Percentiles rank a stretch among this genome's conserved stretches.
Conservation (phyloP, 768 basidiomycete species). For the Hericium coralloides region DNA sequence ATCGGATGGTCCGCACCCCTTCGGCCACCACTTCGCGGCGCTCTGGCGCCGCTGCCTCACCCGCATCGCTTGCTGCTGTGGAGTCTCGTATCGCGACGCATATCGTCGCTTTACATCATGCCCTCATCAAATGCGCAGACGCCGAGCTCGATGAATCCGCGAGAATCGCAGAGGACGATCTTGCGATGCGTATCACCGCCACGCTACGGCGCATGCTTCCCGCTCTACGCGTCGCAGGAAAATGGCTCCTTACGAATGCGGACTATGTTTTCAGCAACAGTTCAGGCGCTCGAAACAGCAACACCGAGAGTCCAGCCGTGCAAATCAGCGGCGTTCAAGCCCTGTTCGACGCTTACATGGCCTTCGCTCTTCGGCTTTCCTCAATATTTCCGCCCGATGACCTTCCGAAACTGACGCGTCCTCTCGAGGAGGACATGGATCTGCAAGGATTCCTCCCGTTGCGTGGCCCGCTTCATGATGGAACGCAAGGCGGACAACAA, state of each 20-base stretch:
- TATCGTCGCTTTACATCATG: slow-evolving; percentile 53
- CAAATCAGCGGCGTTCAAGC: slow-evolving; percentile 29
- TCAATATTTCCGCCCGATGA: slow-evolving; percentile 58
- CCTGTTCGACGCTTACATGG: slow-evolving; percentile 70
- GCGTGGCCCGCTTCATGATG: slow-evolving; percentile 42
- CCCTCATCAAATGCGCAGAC: slow-evolving; percentile 57
- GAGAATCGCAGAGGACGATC: slow-evolving; percentile 46
- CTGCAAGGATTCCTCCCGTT: slow-evolving; percentile 84
- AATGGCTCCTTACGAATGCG: slow-evolving; percentile 78
- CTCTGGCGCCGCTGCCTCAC: slow-evolving; percentile 2
- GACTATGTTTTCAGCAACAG: slow-evolving; percentile 8
- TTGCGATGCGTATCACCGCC: slow-evolving; percentile 81
- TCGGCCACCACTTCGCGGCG: slow-evolving; percentile 16
- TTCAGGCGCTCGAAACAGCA: slow-evolving; percentile 1
- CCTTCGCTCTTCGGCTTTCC: slow-evolving; percentile 54
- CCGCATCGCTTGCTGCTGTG: slow-evolving; percentile 26
- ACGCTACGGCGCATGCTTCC: slow-evolving; percentile 80
- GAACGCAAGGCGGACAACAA: slow-evolving; percentile 1
- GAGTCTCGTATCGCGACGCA: slow-evolving; percentile 65
- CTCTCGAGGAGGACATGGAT: slow-evolving; percentile 87
- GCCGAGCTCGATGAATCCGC: slow-evolving; percentile 51
- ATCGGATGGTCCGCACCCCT: slow-evolving; percentile 60
- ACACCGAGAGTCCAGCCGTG: slow-evolving; percentile 16
- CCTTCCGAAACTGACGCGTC: slow-evolving; percentile 47
- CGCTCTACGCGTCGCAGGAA: slow-evolving; percentile 76